Conservation (phyloP, 2,329 filamentous ascomycete species). For the Hypoxylon sp. region DNA sequence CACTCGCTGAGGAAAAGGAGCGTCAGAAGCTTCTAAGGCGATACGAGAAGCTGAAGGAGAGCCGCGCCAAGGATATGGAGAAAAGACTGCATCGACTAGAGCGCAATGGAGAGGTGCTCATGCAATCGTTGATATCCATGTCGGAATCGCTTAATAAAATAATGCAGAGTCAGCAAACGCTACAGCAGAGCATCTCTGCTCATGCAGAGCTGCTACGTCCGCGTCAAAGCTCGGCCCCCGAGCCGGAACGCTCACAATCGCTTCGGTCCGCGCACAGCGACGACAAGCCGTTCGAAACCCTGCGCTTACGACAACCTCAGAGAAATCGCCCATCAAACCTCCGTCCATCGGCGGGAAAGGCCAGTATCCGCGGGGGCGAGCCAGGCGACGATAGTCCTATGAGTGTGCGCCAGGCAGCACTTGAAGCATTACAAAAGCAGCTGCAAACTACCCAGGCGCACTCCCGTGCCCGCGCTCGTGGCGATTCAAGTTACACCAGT, state of each 20-base stretch:
- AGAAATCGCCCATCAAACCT: constrained; percentile 9
- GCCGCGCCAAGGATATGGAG: constrained; percentile 61
- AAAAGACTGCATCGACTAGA: constrained; percentile 60
- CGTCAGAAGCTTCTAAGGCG: constrained; percentile 52
- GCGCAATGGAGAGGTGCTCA: constrained; percentile 60
- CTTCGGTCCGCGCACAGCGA: constrained; percentile 16
- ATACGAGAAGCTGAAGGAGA: constrained; percentile 57
- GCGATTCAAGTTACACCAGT: constrained; percentile 14
- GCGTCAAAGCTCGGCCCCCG: not conserved
- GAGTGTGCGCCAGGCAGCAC: constrained; percentile 7
- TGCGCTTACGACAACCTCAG: not conserved
- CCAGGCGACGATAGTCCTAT: not conserved
- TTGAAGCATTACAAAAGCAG: constrained; percentile 25
- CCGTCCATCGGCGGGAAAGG: not conserved
- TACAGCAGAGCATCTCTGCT: constrained; percentile 42
- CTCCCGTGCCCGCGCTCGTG: not conserved
- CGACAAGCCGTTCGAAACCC: constrained; percentile 10
- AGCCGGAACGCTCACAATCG: constrained; percentile 16
- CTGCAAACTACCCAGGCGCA: constrained; percentile 7
- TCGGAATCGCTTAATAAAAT: constrained; percentile 57
- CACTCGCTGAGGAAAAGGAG: constrained; percentile 44
- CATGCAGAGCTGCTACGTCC: not conserved
- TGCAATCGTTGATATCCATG: constrained; percentile 59
- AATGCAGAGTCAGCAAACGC: constrained; percentile 49
- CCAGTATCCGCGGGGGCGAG: not conserved